A percentile compares a stretch with the other conserved stretches of the same genome.
Conservation (phyloP, 768 basidiomycete genomes). For the Lentinula edodes region DNA sequence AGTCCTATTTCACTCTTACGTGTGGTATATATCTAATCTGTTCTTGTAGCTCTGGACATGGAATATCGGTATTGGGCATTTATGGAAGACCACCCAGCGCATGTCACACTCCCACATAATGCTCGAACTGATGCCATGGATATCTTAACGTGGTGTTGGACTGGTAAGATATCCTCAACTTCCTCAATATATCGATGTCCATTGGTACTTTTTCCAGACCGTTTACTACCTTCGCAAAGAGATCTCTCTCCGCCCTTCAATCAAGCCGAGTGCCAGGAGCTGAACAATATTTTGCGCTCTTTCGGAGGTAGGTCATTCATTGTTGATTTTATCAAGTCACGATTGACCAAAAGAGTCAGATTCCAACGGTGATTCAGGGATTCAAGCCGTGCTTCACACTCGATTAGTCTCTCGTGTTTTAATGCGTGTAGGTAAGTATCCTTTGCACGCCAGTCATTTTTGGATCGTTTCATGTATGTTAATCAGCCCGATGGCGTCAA, state of each 20-base stretch:
- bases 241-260: constrained; percentile 61
- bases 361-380: constrained; percentile 30
- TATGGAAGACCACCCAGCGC: constrained; percentile 75
- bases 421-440: constrained; percentile 55
- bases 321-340: not conserved
- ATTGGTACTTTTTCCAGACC: constrained; percentile 38
- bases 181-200: not conserved
- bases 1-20: constrained; percentile 16
- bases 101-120: constrained; percentile 48
- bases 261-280: constrained; percentile 73
- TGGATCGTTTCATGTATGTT: not conserved
- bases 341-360: constrained; percentile 3
- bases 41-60: constrained; percentile 54
- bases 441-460: not conserved
- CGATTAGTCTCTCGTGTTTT: constrained; percentile 65
- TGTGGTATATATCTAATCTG: not conserved
- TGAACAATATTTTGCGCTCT: constrained; percentile 53
- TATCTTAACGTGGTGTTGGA: constrained; percentile 75
- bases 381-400: constrained; percentile 48
- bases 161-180: constrained; percentile 35
- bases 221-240: constrained; percentile 56
- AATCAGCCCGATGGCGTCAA: constrained; percentile 64
- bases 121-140: constrained; percentile 69
- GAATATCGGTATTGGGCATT: constrained; percentile 82
- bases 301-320: constrained; percentile 20